These are phyloP conservation scores for Plasmodium chabaudi DNA, from an alignment of 169 alveolate genomes.

Conservation along the genomic window DNA sequence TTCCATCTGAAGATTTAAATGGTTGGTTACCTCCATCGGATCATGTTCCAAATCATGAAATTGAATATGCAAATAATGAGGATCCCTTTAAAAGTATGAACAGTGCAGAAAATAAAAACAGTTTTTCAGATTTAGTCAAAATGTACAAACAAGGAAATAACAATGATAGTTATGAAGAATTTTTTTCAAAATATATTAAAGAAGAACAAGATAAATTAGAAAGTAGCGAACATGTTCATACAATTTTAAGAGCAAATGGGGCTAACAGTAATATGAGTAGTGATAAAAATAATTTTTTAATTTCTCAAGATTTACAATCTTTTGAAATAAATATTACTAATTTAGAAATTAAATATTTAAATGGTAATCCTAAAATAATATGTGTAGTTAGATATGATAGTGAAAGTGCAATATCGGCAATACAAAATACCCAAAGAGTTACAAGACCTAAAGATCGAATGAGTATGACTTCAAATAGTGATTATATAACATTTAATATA, in stretches of 20 bases:
- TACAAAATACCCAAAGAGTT: conserved; percentile 74
- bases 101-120: not conserved
- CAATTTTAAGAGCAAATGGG: not conserved
- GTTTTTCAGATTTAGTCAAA: conserved; percentile 19
- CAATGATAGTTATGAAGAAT: not conserved
- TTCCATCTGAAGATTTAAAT: conserved; percentile 45
- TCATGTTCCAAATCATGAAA: conserved; percentile 5
- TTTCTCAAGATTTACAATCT: conserved; percentile 29
- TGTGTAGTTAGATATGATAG: conserved; percentile 79
- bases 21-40: conserved; percentile 70
- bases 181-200: conserved; percentile 10
- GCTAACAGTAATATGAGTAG: not conserved
- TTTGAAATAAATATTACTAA: conserved; percentile 24
- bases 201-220: conserved; percentile 18
- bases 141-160: conserved; percentile 3
- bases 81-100: not conserved
- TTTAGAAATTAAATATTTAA: conserved; percentile 34
- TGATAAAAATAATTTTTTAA: not conserved
- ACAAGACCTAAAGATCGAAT: conserved; percentile 63
- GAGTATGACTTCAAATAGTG: conserved; percentile 12
- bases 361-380: conserved; percentile 60
- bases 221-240: not conserved
- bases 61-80: not conserved
- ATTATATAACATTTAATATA: conserved; percentile 79
- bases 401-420: conserved; percentile 65